These are phyloP conservation scores for Tetrahymena borealis DNA, from an alignment of 73 alveolate species.

Conservation along the genomic window DNA sequence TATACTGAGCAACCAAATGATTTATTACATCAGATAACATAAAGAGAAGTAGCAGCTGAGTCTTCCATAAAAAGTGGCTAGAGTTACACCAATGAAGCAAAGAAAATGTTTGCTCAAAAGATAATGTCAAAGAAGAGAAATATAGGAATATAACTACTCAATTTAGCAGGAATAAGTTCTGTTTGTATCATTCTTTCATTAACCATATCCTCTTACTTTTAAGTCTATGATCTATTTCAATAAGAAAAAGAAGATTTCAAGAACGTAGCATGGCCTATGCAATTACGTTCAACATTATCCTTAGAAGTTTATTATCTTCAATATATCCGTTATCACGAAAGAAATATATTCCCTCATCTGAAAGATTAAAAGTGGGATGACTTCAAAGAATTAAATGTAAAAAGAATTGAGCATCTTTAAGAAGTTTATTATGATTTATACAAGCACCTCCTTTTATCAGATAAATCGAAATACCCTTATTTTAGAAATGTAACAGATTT, in stretches of 20 bases:
- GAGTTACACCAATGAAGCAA: background rate
- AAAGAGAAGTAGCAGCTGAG: background rate
- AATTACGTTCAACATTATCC: background rate
- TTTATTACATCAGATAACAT: background rate
- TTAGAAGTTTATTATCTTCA: background rate
- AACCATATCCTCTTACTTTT: background rate
- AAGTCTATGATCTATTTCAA: background rate
- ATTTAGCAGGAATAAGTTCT: background rate
- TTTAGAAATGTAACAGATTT: background rate
- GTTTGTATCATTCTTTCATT: background rate
- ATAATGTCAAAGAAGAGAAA: background rate
- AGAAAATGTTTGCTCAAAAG: background rate
- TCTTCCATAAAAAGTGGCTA: background rate
- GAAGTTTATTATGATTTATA: background rate
- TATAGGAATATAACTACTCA: background rate
- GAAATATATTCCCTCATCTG: background rate
- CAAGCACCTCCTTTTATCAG: background rate
- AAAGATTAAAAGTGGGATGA: background rate
- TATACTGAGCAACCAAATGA: too few relatives aligned
- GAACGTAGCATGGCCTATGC: background rate
- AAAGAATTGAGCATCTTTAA: background rate
- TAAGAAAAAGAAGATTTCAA: background rate
- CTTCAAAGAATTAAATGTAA: background rate
- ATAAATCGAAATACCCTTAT: background rate
- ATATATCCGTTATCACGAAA: background rate